Evolutionary conservation across 129 eudicot species (phyloP).

Genomic region (Rutidosis leptorrhynchoides): DNA sequence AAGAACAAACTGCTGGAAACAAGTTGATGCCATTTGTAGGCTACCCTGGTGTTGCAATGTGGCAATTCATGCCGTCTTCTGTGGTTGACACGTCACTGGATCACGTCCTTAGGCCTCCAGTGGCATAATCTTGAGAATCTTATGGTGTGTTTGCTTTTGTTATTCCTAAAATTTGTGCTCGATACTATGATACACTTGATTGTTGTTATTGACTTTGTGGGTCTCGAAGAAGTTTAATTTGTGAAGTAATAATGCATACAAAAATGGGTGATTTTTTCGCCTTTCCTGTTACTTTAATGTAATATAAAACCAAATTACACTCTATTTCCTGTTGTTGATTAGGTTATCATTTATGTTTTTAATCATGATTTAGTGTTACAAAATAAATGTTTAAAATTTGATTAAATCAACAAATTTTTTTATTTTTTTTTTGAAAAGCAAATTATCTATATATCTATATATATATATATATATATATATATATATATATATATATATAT

Average conservation of each 20-base stretch:
- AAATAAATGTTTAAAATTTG: too few relatives aligned
- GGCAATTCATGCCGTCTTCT: slow-evolving; percentile 88
- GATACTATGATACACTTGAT: slow-evolving; percentile 5
- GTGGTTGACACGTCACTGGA: slow-evolving; percentile 75
- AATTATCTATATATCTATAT: too few relatives aligned
- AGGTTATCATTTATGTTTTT: too few relatives aligned
- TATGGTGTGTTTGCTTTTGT: slow-evolving; percentile 26
- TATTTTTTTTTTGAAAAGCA: too few relatives aligned
- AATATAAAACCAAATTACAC: too few relatives aligned
- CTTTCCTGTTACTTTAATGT: too few relatives aligned
- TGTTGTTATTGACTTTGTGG: slow-evolving; percentile 27
- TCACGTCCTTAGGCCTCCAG: slow-evolving; percentile 85
- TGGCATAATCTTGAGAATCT: slow-evolving; percentile 43
- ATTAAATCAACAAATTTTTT: too few relatives aligned
- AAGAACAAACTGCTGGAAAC: slow-evolving; percentile 54
- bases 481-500: too few relatives aligned
- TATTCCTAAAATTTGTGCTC: slow-evolving; percentile 11
- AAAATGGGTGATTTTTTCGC: too few relatives aligned
- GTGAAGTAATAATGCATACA: slow-evolving; percentile 16
- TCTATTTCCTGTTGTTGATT: too few relatives aligned
- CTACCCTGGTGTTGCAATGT: slow-evolving; percentile 78
- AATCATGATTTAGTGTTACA: too few relatives aligned
- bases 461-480: too few relatives aligned
- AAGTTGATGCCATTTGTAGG: slow-evolving; percentile 72
- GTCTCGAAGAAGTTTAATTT: slow-evolving; percentile 25